Base-by-base conservation (phyloP, 805 yeast species). In the Sugiyamaella floridensis region DNA sequence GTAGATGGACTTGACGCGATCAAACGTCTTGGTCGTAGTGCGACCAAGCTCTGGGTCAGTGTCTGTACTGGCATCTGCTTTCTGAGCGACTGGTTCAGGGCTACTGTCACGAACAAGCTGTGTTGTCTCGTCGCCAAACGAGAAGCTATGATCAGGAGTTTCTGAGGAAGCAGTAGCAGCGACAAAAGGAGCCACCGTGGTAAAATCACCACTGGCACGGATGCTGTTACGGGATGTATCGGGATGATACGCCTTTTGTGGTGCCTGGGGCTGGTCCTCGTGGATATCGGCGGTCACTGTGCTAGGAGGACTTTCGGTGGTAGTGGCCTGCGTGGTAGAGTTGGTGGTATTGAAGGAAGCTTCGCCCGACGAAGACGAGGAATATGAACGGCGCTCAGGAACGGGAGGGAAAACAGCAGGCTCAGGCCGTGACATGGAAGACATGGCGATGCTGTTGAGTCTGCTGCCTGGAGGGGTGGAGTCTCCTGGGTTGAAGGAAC, bases 1-100 rank as follows among this genome's bases (percentile, higher is more conserved):
- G 53, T 62, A 62, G 43, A 62, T 54, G 15, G 64, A 60, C 43
- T 52, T 56, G 47, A 62, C 59, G 10, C 65, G 55, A 29, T 62
- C 65, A 48, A 60, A 62, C 44, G 58, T 59, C 46, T 58, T 60
- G 19, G 63, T 59, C 34, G 55, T 57, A 15, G 46, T 47, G 22
- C 64, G 53, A 16, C 26, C 53, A 34, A 58, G 54, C 6, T 48
- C 54, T 1, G 48, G 46, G 4, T 18, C 18, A 14, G 32, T 34
- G 19, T 26, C 34, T 20, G 18, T 44, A 5, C 15, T 45, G 34
- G 15, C 47, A 37, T 19, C 29, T 45, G 2, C 16, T 45, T 7
- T 20, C 37, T 26, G 22, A 15, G 6, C 12, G 37, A n/a, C 15
- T 40, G 32, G n/a, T 6, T 28, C 22, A 14, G 32, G 26, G 18